phyloP scores from a whole-genome alignment of 2,329 filamentous ascomycete species.

The Penicillium italicum region DNA sequence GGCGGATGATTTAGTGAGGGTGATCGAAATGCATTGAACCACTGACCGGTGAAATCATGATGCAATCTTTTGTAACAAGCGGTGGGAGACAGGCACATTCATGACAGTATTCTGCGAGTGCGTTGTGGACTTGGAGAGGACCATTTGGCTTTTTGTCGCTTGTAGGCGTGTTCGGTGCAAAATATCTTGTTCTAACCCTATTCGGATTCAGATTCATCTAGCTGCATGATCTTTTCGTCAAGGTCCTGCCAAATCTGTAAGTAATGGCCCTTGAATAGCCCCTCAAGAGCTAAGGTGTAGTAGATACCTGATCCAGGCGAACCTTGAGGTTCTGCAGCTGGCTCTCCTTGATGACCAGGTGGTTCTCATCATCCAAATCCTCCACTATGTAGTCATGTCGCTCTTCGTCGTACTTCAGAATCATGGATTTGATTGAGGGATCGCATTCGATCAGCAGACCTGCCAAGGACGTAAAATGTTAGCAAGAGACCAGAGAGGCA shows the following conservation, averaged over 20 bases:
- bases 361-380: slow-evolving; percentile 46
- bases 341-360: slow-evolving; percentile 47
- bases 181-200: slow-evolving; percentile 13
- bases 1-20: background rate
- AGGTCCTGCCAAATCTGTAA: slow-evolving; percentile 37
- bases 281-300: background rate
- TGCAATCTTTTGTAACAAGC: background rate
- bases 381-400: slow-evolving; percentile 48
- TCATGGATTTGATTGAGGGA: slow-evolving; percentile 49
- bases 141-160: background rate
- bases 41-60: background rate
- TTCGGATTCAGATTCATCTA: slow-evolving; percentile 46
- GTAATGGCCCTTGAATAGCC: background rate
- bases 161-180: background rate
- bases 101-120: background rate
- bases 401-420: slow-evolving; percentile 48
- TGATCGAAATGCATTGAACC: background rate
- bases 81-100: background rate
- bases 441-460: slow-evolving; percentile 49
- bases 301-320: slow-evolving; percentile 39
- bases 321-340: slow-evolving; percentile 44
- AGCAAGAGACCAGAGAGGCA: background rate
- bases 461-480: slow-evolving; percentile 13
- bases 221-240: slow-evolving; percentile 47
- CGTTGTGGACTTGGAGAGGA: background rate